phyloP scores from a whole-genome alignment of 768 basidiomycete genomes.

The Mycena galericulata region DNA sequence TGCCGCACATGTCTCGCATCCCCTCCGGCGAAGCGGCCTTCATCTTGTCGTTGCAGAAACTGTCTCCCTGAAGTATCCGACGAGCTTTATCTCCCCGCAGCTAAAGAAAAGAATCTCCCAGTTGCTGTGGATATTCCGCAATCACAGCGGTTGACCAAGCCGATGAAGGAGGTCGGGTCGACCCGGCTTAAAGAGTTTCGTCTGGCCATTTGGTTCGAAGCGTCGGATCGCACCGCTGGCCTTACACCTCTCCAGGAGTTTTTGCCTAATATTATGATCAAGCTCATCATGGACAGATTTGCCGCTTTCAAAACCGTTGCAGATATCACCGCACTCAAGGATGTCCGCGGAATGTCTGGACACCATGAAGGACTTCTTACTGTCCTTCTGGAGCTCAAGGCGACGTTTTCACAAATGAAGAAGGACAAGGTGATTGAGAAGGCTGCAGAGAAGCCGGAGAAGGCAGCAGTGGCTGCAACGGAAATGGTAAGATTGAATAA shows the following conservation, averaged over 20 bases:
- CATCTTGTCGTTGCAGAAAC: constrained; percentile 6
- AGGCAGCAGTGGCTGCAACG: too few relatives aligned
- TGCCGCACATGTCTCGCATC: background rate
- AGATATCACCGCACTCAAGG: background rate
- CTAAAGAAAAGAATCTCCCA: constrained; percentile 8
- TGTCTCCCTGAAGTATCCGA: background rate
- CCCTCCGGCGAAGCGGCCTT: background rate
- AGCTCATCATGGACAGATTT: background rate
- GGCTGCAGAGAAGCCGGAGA: too few relatives aligned
- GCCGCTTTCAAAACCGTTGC: background rate
- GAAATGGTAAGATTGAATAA: too few relatives aligned
- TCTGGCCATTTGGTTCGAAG: background rate
- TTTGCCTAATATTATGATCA: constrained; percentile 1
- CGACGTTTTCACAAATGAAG: background rate
- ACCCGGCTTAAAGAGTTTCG: constrained; percentile 5
- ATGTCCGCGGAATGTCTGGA: background rate
- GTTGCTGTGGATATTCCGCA: background rate
- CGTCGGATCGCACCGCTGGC: background rate
- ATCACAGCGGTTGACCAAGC: constrained; percentile 1
- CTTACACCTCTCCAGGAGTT: constrained; percentile 5
- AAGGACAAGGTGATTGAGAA: background rate
- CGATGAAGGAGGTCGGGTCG: background rate
- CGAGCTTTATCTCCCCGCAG: background rate
- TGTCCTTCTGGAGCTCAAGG: background rate
- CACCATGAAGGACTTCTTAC: background rate